A percentile compares a stretch with the other conserved stretches of the same genome.
Evolutionary conservation across 2,329 filamentous ascomycete species (phyloP).

Genomic region (Chaetomium sp.): DNA sequence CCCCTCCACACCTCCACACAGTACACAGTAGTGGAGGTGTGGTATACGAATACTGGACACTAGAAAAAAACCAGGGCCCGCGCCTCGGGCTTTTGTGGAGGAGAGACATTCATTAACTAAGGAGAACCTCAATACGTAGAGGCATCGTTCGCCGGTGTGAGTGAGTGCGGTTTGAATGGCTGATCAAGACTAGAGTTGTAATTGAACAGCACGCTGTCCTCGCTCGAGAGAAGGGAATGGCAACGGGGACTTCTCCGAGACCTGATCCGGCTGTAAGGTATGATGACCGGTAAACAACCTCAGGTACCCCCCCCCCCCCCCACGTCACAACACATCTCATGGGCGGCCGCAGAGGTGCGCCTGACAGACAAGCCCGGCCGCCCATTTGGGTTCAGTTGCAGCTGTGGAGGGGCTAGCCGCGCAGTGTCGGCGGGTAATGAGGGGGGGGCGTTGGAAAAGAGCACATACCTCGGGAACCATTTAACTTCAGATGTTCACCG

Average conservation of each 20-base stretch:
- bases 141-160: too few relatives aligned
- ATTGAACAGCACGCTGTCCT: not conserved
- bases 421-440: conserved; percentile 20
- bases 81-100: too few relatives aligned
- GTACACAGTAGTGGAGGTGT: not conserved
- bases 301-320: conserved; percentile 5
- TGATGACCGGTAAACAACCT: conserved; percentile 4
- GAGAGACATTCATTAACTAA: too few relatives aligned
- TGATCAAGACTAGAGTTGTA: too few relatives aligned
- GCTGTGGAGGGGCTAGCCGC: conserved; percentile 21
- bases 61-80: too few relatives aligned
- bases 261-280: conserved; percentile 5
- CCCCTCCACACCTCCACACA: not conserved
- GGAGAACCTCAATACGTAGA: too few relatives aligned
- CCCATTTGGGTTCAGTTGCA: conserved; percentile 20
- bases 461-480: not conserved
- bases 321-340: conserved; percentile 4
- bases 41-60: not conserved
- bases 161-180: too few relatives aligned
- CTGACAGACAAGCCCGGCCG: conserved; percentile 19
- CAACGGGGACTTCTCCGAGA: not conserved
- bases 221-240: not conserved
- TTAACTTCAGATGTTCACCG: not conserved
- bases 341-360: conserved; percentile 5
- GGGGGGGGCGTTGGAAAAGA: not conserved